phyloP scores from a whole-genome alignment of 228 moss, liverwort and hornwort genomes.

The Sphagnum magellanicum region DNA sequence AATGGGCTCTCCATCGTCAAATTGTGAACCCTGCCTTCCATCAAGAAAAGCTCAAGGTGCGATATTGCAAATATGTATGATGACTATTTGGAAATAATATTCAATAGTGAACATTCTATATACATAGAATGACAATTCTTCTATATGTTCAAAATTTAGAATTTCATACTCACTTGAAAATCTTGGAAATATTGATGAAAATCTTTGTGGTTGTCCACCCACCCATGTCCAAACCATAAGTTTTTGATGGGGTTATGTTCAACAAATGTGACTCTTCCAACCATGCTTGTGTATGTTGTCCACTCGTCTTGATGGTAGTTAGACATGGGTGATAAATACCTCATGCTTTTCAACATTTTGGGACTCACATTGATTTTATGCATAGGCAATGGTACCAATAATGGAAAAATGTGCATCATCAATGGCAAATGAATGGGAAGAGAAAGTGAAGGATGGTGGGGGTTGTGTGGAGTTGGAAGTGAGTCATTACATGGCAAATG shows the following conservation, averaged over 20 bases:
- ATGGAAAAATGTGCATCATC: conserved; percentile 6
- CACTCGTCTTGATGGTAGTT: neutral
- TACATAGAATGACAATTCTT: neutral
- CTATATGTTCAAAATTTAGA: neutral
- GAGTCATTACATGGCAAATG: conserved; percentile 7
- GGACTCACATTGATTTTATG: neutral
- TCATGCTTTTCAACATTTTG: neutral
- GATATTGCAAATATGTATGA: neutral
- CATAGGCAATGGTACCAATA: conserved; percentile 3
- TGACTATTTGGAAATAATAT: too few species aligned
- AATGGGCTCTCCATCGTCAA: conserved; percentile 14
- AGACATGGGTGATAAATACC: neutral
- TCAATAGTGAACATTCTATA: neutral
- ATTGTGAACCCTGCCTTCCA: conserved; percentile 15
- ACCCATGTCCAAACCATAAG: neutral
- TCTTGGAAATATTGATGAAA: neutral
- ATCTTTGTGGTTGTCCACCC: neutral
- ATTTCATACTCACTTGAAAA: neutral
- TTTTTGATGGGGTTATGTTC: too few species aligned
- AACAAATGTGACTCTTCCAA: too few species aligned
- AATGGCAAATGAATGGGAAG: conserved; percentile 5
- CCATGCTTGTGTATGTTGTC: neutral
- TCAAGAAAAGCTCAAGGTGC: conserved; percentile 8
- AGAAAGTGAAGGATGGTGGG: conserved; percentile 1
- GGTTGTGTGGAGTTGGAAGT: conserved; percentile 13